Percentiles rank a stretch among this genome's conserved stretches.
These are phyloP conservation scores for Kregervanrija delftensis DNA, from an alignment of 805 yeast species.

Conservation along the genomic window DNA sequence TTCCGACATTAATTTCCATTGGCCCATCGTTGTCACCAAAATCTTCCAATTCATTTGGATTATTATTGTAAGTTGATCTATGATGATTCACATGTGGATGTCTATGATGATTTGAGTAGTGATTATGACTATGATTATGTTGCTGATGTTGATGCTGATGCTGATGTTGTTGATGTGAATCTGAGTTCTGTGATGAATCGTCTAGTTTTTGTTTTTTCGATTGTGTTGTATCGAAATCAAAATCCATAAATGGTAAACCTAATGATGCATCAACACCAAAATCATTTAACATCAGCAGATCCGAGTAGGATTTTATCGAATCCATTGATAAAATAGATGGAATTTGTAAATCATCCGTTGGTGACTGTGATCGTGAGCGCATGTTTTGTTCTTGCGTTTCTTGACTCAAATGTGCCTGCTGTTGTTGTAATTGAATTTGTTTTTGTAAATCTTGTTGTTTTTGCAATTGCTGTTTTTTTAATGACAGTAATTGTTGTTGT, in stretches of 20 bases:
- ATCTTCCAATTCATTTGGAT: not conserved
- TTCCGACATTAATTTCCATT: not conserved
- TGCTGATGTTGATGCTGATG: not conserved
- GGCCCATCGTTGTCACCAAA: not conserved
- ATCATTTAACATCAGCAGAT: slow-evolving; percentile 34
- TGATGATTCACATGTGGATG: slow-evolving; percentile 7
- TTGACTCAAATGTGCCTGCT: slow-evolving; percentile 2
- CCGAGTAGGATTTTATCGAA: slow-evolving; percentile 21
- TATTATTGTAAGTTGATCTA: slow-evolving; percentile 2
- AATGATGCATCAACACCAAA: slow-evolving; percentile 80
- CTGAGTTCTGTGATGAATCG: not conserved
- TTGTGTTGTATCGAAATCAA: slow-evolving; percentile 26
- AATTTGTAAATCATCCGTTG: slow-evolving; percentile 9
- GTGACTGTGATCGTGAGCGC: slow-evolving; percentile 2
- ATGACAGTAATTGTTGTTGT: slow-evolving; percentile 1
- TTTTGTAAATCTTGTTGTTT: slow-evolving; percentile 16
- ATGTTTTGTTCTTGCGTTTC: too few species aligned
- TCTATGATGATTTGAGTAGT: not conserved
- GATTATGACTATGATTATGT: not conserved
- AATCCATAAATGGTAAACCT: slow-evolving; percentile 61
- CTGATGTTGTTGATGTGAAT: not conserved
- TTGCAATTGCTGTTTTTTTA: slow-evolving; percentile 10
- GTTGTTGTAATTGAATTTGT: slow-evolving; percentile 15
- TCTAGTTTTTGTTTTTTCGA: slow-evolving; percentile 7
- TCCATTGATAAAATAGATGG: not conserved